phyloP scores from a whole-genome alignment of 2,329 filamentous ascomycete genomes.

The Thermothelomyces thermophilus region DNA sequence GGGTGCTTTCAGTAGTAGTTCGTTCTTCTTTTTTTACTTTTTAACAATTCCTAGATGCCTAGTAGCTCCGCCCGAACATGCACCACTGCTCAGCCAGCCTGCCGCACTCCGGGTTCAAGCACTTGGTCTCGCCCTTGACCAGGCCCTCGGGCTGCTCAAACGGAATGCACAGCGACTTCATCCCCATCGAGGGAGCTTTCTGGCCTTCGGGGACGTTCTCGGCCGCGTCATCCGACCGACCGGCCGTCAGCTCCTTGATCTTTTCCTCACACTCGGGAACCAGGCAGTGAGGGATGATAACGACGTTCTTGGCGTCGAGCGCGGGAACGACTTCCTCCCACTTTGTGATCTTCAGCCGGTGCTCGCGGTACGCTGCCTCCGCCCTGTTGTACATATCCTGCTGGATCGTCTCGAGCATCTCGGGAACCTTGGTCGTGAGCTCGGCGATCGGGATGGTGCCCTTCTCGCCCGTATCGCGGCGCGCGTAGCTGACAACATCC shows the following conservation, averaged over 20 bases:
- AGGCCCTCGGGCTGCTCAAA: conserved; percentile 78
- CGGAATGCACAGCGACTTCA: conserved; percentile 66
- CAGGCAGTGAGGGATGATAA: conserved; percentile 85
- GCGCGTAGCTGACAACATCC: conserved; percentile 74
- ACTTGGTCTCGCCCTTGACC: conserved; percentile 77
- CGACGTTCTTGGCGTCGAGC: conserved; percentile 85
- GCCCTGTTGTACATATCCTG: conserved; percentile 72
- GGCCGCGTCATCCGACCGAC: conserved; percentile 31
- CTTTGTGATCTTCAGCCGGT: conserved; percentile 72
- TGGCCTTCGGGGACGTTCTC: conserved; percentile 44
- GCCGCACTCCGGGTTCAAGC: conserved; percentile 80
- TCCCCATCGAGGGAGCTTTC: conserved; percentile 53
- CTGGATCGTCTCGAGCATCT: conserved; percentile 85
- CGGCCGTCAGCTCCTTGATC: conserved; percentile 34
- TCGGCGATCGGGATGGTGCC: conserved; percentile 69
- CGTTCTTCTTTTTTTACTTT: background rate
- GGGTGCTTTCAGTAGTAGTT: background rate
- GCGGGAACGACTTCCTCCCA: conserved; percentile 91
- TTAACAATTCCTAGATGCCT: conserved; percentile 3
- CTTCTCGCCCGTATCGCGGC: conserved; percentile 84
- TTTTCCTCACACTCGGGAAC: conserved; percentile 63
- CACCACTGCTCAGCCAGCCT: conserved; percentile 76
- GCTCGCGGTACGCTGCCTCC: conserved; percentile 67
- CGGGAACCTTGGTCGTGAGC: conserved; percentile 65
- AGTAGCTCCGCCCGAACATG: conserved; percentile 79